Percentiles rank a stretch among this genome's conserved stretches.
Evolutionary conservation across 129 eudicot species (phyloP).

Genomic region (Mikania micrantha): DNA sequence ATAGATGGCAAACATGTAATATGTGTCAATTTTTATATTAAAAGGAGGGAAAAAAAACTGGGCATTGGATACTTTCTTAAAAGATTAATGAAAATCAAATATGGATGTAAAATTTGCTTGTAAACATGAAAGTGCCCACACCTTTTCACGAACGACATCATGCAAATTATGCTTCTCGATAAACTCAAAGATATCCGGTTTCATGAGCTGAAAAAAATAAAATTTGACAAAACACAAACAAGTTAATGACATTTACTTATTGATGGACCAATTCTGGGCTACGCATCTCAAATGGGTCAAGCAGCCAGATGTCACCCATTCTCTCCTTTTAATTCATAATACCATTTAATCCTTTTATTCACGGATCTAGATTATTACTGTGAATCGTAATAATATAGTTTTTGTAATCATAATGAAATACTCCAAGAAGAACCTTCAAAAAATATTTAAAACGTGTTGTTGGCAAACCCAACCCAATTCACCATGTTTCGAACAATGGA

Average conservation of each 20-base stretch:
- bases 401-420: not conserved
- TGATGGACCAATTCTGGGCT: not conserved
- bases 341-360: not conserved
- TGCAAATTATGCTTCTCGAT: conserved; percentile 87
- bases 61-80: not conserved
- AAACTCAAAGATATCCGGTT: conserved; percentile 84
- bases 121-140: conserved; percentile 6
- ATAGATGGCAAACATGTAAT: not conserved
- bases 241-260: not conserved
- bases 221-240: conserved; percentile 11
- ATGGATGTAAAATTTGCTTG: not conserved
- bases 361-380: not conserved
- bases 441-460: not conserved
- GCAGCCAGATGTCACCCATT: not conserved
- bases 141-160: conserved; percentile 86
- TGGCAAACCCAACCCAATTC: not conserved
- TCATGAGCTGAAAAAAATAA: conserved; percentile 58
- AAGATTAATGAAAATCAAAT: not conserved
- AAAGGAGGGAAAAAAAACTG: not conserved
- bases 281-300: not conserved
- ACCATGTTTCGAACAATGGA: not conserved
- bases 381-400: not conserved
- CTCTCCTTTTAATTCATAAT: not conserved
- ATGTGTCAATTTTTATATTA: not conserved
- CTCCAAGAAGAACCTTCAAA: not conserved